Percentiles rank a stretch among this genome's conserved stretches.
Evolutionary conservation across 352 stramenopile genomes (phyloP).

Genomic region (Pythium scleroteichum): DNA sequence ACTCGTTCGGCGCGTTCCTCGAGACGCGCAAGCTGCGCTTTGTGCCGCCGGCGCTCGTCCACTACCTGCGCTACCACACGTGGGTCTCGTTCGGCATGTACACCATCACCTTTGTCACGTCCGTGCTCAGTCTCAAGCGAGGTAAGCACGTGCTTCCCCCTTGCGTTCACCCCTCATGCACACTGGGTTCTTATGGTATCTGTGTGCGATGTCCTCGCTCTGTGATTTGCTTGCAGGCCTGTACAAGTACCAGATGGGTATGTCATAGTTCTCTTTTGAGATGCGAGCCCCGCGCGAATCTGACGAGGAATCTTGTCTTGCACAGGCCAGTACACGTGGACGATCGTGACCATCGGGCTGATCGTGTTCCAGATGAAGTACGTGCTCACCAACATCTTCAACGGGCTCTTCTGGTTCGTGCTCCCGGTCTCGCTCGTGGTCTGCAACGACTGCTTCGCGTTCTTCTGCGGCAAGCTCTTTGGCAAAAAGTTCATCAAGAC

Average conservation of each 20-base stretch:
- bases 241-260: constrained; percentile 95
- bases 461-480: constrained; percentile 89
- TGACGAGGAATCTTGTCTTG: neutral
- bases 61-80: constrained; percentile 91
- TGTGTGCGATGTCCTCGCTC: no score
- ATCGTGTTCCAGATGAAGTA: constrained; percentile 98
- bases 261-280: neutral
- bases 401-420: constrained; percentile 95
- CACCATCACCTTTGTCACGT: constrained; percentile 95
- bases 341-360: constrained; percentile 93
- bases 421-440: constrained; percentile 93
- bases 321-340: constrained; percentile 95
- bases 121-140: constrained; percentile 93
- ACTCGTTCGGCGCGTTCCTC: constrained; percentile 86
- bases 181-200: no score
- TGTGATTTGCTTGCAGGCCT: constrained; percentile 61
- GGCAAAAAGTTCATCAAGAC: constrained; percentile 93
- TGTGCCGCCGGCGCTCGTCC: constrained; percentile 68
- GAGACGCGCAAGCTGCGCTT: constrained; percentile 85
- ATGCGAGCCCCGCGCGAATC: neutral
- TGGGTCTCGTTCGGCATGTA: constrained; percentile 95
- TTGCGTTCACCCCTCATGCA: no score
- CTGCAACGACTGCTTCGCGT: constrained; percentile 96
- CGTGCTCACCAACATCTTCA: constrained; percentile 96
- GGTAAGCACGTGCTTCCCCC: constrained; percentile 36